Percentiles rank a stretch among this genome's conserved stretches.
phyloP scores from a whole-genome alignment of 306 rosid species.

The Sesbania bispinosa region DNA sequence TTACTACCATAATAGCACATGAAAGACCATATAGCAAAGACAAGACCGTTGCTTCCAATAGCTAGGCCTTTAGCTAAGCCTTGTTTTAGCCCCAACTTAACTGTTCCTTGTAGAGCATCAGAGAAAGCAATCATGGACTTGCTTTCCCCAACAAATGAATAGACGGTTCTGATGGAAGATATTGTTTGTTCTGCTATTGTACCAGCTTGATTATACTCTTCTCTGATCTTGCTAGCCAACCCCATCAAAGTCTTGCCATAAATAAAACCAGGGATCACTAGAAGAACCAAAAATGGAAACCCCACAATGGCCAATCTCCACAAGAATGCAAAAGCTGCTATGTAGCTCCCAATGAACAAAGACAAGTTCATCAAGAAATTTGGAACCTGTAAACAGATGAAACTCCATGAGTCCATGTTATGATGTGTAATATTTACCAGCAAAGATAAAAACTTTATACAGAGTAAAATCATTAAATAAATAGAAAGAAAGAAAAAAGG shows the following conservation, averaged over 20 bases:
- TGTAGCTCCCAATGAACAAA: conserved; percentile 69
- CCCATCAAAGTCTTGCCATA: conserved; percentile 78
- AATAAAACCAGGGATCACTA: conserved; percentile 80
- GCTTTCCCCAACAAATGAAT: conserved; percentile 77
- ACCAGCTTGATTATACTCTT: conserved; percentile 69
- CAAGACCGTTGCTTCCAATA: conserved; percentile 81
- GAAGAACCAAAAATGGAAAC: conserved; percentile 62
- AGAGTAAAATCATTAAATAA: too few species aligned
- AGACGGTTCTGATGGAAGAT: conserved; percentile 82
- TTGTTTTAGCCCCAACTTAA: conserved; percentile 68
- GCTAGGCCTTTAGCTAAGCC: conserved; percentile 92
- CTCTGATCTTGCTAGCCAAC: conserved; percentile 59
- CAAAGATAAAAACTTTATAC: too few species aligned
- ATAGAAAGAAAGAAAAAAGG: too few species aligned
- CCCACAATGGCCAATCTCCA: conserved; percentile 84
- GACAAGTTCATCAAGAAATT: conserved; percentile 67
- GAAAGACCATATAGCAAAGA: conserved; percentile 89
- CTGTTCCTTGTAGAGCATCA: conserved; percentile 59
- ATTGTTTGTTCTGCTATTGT: conserved; percentile 77
- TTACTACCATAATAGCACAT: conserved; percentile 76
- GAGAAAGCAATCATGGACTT: conserved; percentile 69
- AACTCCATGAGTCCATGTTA: too few species aligned
- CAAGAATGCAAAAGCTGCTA: conserved; percentile 60
- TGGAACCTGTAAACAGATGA: too few species aligned
- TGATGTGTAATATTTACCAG: too few species aligned